These are phyloP conservation scores for Cicer arietinum DNA, from an alignment of 306 rosid species.

Conservation along the genomic window DNA sequence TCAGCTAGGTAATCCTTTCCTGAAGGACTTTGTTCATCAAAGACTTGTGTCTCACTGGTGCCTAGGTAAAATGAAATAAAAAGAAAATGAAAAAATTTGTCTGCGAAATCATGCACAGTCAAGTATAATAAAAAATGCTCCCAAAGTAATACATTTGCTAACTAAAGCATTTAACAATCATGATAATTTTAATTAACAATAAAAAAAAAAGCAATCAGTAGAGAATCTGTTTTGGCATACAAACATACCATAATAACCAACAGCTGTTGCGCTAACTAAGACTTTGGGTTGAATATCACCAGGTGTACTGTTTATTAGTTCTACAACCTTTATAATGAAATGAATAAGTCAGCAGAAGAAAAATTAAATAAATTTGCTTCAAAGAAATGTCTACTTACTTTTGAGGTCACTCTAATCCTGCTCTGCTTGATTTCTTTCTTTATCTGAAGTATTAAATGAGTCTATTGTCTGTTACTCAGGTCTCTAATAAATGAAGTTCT, in stretches of 20 bases:
- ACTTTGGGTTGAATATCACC: constrained; percentile 75
- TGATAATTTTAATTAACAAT: constrained; percentile 14
- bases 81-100: constrained; percentile 34
- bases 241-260: constrained; percentile 91
- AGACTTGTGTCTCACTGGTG: constrained; percentile 70
- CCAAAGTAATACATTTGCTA: constrained; percentile 6
- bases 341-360: constrained; percentile 50
- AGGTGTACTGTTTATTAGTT: constrained; percentile 76
- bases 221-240: constrained; percentile 36
- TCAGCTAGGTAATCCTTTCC: constrained; percentile 95
- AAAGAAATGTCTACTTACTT: constrained; percentile 58
- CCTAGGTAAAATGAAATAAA: constrained; percentile 56
- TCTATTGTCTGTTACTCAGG: not conserved
- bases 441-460: constrained; percentile 59
- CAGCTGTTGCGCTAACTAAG: constrained; percentile 93
- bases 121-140: constrained; percentile 15
- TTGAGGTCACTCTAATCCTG: constrained; percentile 87
- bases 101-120: constrained; percentile 6
- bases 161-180: constrained; percentile 18
- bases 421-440: constrained; percentile 94
- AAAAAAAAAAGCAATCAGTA: not conserved
- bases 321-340: constrained; percentile 74
- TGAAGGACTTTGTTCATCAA: constrained; percentile 87
- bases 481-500: constrained; percentile 21
- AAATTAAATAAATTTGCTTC: not conserved